Evolutionary conservation across 768 basidiomycete species (phyloP), one percentile per base, ranked within the genome.

Genomic region (Lentinus tigrinus): DNA sequence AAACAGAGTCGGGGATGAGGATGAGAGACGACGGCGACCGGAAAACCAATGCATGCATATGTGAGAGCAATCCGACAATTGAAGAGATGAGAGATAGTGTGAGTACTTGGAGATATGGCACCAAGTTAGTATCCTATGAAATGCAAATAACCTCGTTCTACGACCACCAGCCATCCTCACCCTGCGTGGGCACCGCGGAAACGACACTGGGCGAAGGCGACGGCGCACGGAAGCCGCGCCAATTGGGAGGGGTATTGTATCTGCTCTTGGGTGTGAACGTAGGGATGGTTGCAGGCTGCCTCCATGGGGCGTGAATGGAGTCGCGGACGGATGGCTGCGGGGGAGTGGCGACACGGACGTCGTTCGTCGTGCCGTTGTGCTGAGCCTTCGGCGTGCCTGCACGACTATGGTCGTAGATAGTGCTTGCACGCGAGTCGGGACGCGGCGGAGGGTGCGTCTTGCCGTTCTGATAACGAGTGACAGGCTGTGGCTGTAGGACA

Each of bases 181-280:
- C 83, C 57, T 83, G 76, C 0, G 88, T 91, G 7, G 87, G 89
- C 9, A 85, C 80, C 27, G 82, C 76, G 21, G 89, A 90, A n/a
- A 87, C 85, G 1, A 76, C 82, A 66, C 92, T 93, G 24, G 84
- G 85, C 26, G 91, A 85, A 8, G 92, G 92, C 1, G 91, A 93
- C 14, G 85, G 78, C 3, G 72, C 68, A 27, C 76, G 74, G 61
- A 67, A 72, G 34, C 66, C 51, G 28, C 76, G 75, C 55, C 67
- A 70, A n/a, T 66, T 37, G 66, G 31, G 63, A 52, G 44, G 66
- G 31, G 31, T 31, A 11, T 31, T 11, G 55, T 58, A 62, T 47
- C 67, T 74, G 68, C 65, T 68, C 55, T 64, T 68, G 21, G 63
- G 62, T n/a, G 61, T 66, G 67, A 68, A 44, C 68, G 73, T 67